A percentile compares a stretch with the other conserved stretches of the same genome.
Evolutionary conservation across 768 basidiomycete genomes (phyloP).

Genomic region (Hygrocybe punicea): DNA sequence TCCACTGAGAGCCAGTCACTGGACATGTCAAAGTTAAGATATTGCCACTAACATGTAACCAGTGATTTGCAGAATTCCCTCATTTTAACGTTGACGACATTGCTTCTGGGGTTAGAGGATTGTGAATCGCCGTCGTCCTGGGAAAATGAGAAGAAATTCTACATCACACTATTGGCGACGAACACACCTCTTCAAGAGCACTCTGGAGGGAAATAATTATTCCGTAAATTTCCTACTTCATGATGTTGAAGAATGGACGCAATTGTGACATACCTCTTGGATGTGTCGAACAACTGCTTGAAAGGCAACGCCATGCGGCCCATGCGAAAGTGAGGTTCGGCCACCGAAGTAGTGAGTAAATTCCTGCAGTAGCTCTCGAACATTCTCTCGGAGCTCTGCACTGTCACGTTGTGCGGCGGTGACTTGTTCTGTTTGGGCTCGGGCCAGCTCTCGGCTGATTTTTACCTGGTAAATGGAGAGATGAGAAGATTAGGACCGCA

Average conservation of each 20-base stretch:
- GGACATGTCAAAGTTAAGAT: background rate
- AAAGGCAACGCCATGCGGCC: background rate
- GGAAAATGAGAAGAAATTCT: background rate
- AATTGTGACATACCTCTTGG: background rate
- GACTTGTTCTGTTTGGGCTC: background rate
- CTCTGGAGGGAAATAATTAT: background rate
- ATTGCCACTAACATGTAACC: background rate
- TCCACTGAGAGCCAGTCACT: background rate
- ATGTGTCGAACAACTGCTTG: background rate
- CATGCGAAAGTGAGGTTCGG: background rate
- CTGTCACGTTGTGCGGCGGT: background rate
- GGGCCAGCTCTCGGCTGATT: background rate
- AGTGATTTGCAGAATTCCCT: constrained; percentile 1
- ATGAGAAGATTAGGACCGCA: no score
- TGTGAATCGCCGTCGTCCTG: background rate
- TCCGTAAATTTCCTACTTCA: background rate
- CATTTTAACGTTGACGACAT: background rate
- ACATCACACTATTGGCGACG: background rate
- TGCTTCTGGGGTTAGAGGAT: background rate
- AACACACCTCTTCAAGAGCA: background rate
- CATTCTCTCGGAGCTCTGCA: background rate
- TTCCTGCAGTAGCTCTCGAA: background rate
- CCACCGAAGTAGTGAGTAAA: background rate
- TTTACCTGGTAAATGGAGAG: no score
- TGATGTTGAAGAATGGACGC: background rate